These are phyloP conservation scores for Plasmodium gaboni DNA, from an alignment of 169 alveolate species.

Conservation along the genomic window DNA sequence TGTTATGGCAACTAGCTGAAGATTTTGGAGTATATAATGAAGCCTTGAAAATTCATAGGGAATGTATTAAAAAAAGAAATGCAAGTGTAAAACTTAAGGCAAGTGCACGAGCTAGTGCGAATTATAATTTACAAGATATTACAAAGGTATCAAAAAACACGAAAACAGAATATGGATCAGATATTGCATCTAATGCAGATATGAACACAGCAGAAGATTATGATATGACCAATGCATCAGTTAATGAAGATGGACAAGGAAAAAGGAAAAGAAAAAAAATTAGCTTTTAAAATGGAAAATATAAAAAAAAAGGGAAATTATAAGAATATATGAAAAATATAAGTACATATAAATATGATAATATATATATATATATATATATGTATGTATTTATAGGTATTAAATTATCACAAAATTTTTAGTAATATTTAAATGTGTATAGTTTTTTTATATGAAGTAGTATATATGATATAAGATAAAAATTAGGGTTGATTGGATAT, in stretches of 20 bases:
- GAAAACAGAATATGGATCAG: slow-evolving; percentile 26
- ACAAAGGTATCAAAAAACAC: slow-evolving; percentile 3
- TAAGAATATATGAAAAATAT: too few relatives aligned
- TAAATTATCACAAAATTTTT: too few relatives aligned
- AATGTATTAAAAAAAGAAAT: slow-evolving; percentile 64
- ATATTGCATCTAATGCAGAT: slow-evolving; percentile 32
- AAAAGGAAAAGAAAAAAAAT: slow-evolving; percentile 59
- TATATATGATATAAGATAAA: too few relatives aligned
- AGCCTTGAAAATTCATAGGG: slow-evolving; percentile 80
- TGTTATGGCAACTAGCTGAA: slow-evolving; percentile 87
- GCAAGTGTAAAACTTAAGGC: slow-evolving; percentile 38
- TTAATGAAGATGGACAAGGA: slow-evolving; percentile 58
- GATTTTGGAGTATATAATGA: slow-evolving; percentile 86
- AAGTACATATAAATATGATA: background rate
- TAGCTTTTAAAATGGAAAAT: background rate
- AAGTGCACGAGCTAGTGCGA: slow-evolving; percentile 2
- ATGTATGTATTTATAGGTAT: background rate
- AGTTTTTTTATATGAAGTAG: too few relatives aligned
- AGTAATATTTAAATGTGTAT: too few relatives aligned
- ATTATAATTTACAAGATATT: slow-evolving; percentile 13
- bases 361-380: slow-evolving; percentile 3
- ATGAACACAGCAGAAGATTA: slow-evolving; percentile 42
- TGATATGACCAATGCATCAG: slow-evolving; percentile 23
- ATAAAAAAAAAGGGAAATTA: background rate
- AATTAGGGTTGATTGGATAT: too few relatives aligned